phyloP scores from a whole-genome alignment of 208 protist genomes.

The Crithidia brevicula region DNA sequence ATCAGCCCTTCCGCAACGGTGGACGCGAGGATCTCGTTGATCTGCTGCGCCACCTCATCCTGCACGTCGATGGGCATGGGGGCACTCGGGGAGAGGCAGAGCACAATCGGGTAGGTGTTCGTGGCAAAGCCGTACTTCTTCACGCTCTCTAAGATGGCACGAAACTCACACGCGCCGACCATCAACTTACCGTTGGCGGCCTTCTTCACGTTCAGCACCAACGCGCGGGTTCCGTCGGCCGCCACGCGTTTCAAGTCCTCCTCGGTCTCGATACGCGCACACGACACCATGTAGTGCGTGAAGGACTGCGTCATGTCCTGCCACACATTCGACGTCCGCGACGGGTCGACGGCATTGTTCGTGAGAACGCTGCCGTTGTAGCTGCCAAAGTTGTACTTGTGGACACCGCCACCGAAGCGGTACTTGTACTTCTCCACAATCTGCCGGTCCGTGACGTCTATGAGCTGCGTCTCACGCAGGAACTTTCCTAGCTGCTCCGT shows the following conservation, averaged over 20 bases:
- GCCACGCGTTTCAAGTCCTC: slow-evolving; percentile 66
- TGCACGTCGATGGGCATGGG: slow-evolving; percentile 52
- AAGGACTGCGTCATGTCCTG: slow-evolving; percentile 92
- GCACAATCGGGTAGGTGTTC: slow-evolving; percentile 84
- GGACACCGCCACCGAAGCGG: slow-evolving; percentile 83
- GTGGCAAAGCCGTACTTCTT: slow-evolving; percentile 73
- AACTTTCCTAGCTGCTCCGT: slow-evolving; percentile 81
- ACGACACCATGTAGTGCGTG: slow-evolving; percentile 78
- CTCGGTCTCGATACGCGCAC: slow-evolving; percentile 65
- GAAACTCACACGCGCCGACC: slow-evolving; percentile 65
- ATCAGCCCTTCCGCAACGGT: slow-evolving; percentile 84
- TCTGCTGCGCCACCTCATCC: slow-evolving; percentile 60
- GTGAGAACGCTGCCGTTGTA: slow-evolving; percentile 82
- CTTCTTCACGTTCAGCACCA: slow-evolving; percentile 67
- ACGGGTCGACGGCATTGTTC: slow-evolving; percentile 83
- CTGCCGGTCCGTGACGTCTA: slow-evolving; percentile 76
- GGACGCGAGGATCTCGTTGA: slow-evolving; percentile 56
- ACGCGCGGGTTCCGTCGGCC: slow-evolving; percentile 36
- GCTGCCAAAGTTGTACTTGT: slow-evolving; percentile 88
- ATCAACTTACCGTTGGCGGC: slow-evolving; percentile 49
- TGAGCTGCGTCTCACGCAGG: slow-evolving; percentile 70
- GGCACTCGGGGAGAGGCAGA: slow-evolving; percentile 66
- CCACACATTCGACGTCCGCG: slow-evolving; percentile 78
- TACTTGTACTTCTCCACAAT: slow-evolving; percentile 87
- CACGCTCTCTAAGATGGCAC: slow-evolving; percentile 62